These are phyloP conservation scores for Prunus mira DNA, from an alignment of 306 rosid genomes.

Conservation along the genomic window DNA sequence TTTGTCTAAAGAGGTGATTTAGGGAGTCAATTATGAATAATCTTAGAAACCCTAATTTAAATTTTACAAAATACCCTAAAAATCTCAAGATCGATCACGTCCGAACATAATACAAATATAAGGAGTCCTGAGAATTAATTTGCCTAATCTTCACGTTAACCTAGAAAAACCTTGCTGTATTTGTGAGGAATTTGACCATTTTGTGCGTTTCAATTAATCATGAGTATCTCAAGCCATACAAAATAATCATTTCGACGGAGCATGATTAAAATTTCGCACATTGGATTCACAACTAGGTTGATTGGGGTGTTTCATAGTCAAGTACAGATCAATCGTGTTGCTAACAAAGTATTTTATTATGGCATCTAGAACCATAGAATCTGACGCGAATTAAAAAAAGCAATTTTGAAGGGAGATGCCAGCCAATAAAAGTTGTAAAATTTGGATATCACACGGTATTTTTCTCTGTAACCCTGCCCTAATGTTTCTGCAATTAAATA, in stretches of 20 bases:
- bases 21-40: no score
- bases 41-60: no score
- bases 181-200: no score
- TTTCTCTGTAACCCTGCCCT: constrained; percentile 43
- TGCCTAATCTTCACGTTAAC: no score
- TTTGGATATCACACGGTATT: constrained; percentile 53
- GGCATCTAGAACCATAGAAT: constrained; percentile 23
- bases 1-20: no score
- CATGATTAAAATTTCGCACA: background rate
- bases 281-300: background rate
- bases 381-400: constrained; percentile 19
- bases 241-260: background rate
- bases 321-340: background rate
- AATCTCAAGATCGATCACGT: no score
- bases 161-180: no score
- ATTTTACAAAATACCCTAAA: no score
- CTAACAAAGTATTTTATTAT: background rate
- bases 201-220: no score
- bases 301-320: background rate
- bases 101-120: no score
- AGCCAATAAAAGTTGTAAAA: constrained; percentile 43
- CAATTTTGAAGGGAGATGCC: constrained; percentile 24
- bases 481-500: constrained; percentile 29
- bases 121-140: no score
- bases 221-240: no score